These are phyloP conservation scores for Mayamaea pseudoterrestris DNA, from an alignment of 108 stramenopile genomes.

Conservation along the genomic window DNA sequence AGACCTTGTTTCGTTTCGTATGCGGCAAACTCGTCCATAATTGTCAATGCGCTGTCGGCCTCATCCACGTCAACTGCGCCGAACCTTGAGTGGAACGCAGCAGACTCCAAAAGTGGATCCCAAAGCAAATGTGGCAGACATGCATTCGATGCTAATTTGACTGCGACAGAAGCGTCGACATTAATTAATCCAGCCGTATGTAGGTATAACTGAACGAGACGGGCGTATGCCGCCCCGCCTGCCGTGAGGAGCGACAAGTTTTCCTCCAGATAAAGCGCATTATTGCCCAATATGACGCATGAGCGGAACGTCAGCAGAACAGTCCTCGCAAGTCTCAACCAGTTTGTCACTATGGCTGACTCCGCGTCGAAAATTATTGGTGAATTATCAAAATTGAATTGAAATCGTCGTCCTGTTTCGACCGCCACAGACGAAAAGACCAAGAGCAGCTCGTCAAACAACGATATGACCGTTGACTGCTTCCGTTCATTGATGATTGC, in stretches of 20 bases:
- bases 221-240: constrained; percentile 21
- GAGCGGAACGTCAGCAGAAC: constrained; percentile 18
- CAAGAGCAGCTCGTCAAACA: constrained; percentile 24
- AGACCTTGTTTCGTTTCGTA: constrained; percentile 26
- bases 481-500: constrained; percentile 1
- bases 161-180: constrained; percentile 18
- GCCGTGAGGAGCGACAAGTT: constrained; percentile 23
- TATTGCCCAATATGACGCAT: constrained; percentile 17
- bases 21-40: constrained; percentile 22
- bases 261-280: constrained; percentile 21
- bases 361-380: background rate
- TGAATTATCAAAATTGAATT: background rate
- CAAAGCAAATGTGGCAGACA: constrained; percentile 32
- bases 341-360: constrained; percentile 16
- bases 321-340: constrained; percentile 19
- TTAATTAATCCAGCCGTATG: constrained; percentile 24
- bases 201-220: constrained; percentile 22
- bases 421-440: constrained; percentile 30
- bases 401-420: constrained; percentile 20
- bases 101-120: constrained; percentile 29
- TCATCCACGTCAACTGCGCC: constrained; percentile 3
- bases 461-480: constrained; percentile 1
- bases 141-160: constrained; percentile 26
- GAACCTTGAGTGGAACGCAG: constrained; percentile 14
- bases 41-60: background rate